Base-by-base conservation (phyloP, 1,284 basidiomycete genomes). In the Heterobasidion parviporum region DNA sequence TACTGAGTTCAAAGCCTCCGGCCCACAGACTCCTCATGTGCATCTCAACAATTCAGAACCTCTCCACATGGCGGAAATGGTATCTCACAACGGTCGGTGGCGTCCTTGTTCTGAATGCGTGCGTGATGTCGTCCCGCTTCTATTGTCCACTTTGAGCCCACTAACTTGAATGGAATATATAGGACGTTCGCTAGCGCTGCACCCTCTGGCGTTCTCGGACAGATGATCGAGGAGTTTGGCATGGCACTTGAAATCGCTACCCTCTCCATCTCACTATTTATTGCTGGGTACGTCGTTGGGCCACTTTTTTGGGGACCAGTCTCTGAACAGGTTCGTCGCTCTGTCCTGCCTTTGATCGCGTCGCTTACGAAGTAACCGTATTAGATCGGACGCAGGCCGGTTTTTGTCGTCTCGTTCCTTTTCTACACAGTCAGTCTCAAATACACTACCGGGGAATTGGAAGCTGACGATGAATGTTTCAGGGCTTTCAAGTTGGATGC, bases 41-140 rank as follows among this genome's bases (percentile, higher is more conserved):
- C 48, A 32, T 38, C 43, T 7, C 20, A 26, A 45, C 36, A 53
- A 32, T 54, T 4, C 68, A 85, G 76, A 86, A 81, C 59, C 88
- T 85, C 86, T 72, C 74, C 12, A 61, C 69, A 1, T 16, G 59
- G 8, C 81, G 77, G 60, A 72, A 83, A 61, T 87, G 85, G 83
- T 84, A 79, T 61, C 68, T 91, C 26, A 91, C 88, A 2, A 61
- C 72, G 34, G 62, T 83, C 3, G 78, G 74, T 2, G 82, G 85
- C 50, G 49, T 86, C 0, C 75, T 91, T 47, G 81, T 89, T 15
- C 71, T 91, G 58, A 87, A 87, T 65, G 85, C 85, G 78, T 80
- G 59, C 47, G 78, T 72, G 14, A 20, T 20, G 4, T 47, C 33
- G 41, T 16, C 3, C 33, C 38, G 26, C 26, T 26, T 26, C 4